phyloP scores from a whole-genome alignment of 2,329 filamentous ascomycete species.

The Xylariaceae sp. region DNA sequence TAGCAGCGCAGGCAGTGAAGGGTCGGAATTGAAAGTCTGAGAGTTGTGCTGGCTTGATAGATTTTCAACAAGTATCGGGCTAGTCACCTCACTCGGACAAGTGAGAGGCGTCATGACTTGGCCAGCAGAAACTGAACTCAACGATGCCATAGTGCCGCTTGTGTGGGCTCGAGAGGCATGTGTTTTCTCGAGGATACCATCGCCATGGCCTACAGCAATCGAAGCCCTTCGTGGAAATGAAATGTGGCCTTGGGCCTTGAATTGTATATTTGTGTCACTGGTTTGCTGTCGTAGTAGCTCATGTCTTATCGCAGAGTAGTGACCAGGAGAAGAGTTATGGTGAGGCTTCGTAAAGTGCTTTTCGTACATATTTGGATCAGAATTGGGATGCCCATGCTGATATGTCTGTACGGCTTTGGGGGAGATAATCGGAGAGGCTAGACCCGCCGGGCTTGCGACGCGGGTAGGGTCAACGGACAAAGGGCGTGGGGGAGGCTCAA shows the following conservation, averaged over 20 bases:
- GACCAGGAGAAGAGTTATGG: slow-evolving; percentile 35
- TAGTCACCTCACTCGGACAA: slow-evolving; percentile 50
- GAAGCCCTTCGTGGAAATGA: slow-evolving; percentile 10
- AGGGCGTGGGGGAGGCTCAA: slow-evolving; percentile 45
- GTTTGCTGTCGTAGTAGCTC: too few relatives aligned
- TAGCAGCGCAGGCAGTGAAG: slow-evolving; percentile 59
- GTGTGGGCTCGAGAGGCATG: slow-evolving; percentile 39
- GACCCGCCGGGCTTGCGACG: slow-evolving; percentile 20
- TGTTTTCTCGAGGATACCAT: slow-evolving; percentile 28
- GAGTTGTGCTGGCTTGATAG: slow-evolving; percentile 38
- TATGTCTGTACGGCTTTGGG: slow-evolving; percentile 38
- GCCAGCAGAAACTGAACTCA: slow-evolving; percentile 49
- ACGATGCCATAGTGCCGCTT: slow-evolving; percentile 44
- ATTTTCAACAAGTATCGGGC: slow-evolving; percentile 42
- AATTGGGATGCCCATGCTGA: slow-evolving; percentile 41
- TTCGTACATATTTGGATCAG: slow-evolving; percentile 42
- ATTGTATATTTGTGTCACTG: too few relatives aligned
- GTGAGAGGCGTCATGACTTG: slow-evolving; percentile 49
- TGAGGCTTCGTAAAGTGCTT: slow-evolving; percentile 43
- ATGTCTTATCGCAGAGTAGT: too few relatives aligned
- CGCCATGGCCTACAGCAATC: slow-evolving; percentile 34
- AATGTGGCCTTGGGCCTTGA: slow-evolving; percentile 39
- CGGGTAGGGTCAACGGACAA: slow-evolving; percentile 44
- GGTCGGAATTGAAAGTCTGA: slow-evolving; percentile 58
- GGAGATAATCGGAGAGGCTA: slow-evolving; percentile 38